A percentile compares a stretch with the other conserved stretches of the same genome.
Evolutionary conservation across 2,329 filamentous ascomycete genomes (phyloP).

Genomic region (Alternaria novae-zelandiae): DNA sequence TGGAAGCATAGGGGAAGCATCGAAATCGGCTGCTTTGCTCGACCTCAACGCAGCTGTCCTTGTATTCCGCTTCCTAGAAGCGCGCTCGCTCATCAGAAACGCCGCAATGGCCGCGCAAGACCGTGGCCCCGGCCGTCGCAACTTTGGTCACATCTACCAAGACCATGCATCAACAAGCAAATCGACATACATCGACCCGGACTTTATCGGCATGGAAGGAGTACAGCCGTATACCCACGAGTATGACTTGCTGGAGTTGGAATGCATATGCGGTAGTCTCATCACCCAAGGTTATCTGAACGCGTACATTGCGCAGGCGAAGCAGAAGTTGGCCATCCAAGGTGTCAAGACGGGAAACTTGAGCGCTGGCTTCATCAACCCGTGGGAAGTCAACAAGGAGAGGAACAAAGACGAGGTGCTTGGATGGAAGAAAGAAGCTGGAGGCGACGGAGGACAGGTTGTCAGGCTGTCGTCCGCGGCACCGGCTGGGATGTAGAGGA

Average conservation of each 20-base stretch:
- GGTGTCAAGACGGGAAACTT: conserved; percentile 70
- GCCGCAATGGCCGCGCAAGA: conserved; percentile 37
- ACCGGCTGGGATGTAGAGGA: conserved; percentile 46
- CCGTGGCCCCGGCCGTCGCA: conserved; percentile 46
- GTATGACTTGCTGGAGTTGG: conserved; percentile 70
- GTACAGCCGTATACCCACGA: conserved; percentile 39
- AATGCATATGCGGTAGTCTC: conserved; percentile 76
- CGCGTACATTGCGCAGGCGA: conserved; percentile 81
- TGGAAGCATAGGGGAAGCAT: conserved; percentile 66
- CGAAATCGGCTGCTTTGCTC: conserved; percentile 69
- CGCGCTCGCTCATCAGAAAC: conserved; percentile 47
- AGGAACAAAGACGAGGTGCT: conserved; percentile 70
- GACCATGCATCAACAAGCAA: conserved; percentile 54
- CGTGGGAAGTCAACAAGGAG: conserved; percentile 71
- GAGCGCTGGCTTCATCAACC: conserved; percentile 75
- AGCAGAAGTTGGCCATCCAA: conserved; percentile 79
- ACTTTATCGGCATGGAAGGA: conserved; percentile 50
- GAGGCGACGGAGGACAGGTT: conserved; percentile 55
- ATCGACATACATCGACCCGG: conserved; percentile 51
- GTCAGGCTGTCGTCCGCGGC: conserved; percentile 64
- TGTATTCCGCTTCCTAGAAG: conserved; percentile 70
- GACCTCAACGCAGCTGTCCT: conserved; percentile 72
- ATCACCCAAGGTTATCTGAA: conserved; percentile 81
- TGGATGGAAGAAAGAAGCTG: conserved; percentile 69
- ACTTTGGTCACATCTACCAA: conserved; percentile 56